phyloP scores from a whole-genome alignment of 805 yeast genomes.

The Ogataea pilisensis region DNA sequence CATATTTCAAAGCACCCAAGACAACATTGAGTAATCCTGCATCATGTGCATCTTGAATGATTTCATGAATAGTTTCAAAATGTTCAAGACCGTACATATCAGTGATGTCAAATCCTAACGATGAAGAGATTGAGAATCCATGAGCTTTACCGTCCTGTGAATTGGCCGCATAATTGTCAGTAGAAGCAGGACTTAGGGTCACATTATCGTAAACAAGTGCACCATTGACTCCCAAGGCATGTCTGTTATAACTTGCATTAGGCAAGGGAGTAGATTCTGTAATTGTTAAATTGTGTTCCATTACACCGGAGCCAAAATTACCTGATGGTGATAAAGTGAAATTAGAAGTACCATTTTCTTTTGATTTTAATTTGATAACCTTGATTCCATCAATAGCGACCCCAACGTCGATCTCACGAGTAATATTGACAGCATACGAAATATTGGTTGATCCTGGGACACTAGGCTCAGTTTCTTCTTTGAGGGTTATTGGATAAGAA shows the following conservation, averaged over 20 bases:
- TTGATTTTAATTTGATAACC: conserved; percentile 24
- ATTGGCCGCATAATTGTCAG: neutral
- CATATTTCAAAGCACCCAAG: neutral
- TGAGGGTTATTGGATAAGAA: conserved; percentile 31
- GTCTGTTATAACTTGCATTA: conserved; percentile 24
- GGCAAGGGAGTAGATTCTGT: conserved; percentile 20
- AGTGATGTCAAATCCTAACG: neutral
- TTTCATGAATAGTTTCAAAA: neutral
- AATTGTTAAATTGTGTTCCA: conserved; percentile 32
- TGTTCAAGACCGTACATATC: neutral
- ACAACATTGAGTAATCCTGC: neutral
- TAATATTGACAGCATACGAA: conserved; percentile 28
- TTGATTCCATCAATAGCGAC: conserved; percentile 19
- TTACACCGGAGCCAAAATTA: conserved; percentile 42
- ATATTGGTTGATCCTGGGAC: conserved; percentile 20
- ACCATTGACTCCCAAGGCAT: conserved; percentile 30
- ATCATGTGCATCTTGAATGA: neutral
- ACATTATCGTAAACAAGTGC: conserved; percentile 27
- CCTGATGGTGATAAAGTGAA: conserved; percentile 42
- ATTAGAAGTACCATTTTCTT: conserved; percentile 43
- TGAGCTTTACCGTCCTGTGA: neutral
- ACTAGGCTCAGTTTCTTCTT: conserved; percentile 16
- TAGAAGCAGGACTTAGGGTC: conserved; percentile 8
- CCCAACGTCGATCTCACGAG: conserved; percentile 17
- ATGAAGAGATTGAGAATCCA: neutral